phyloP scores from a whole-genome alignment of 345 rosid genomes.

The Arabidopsis arenosa region DNA sequence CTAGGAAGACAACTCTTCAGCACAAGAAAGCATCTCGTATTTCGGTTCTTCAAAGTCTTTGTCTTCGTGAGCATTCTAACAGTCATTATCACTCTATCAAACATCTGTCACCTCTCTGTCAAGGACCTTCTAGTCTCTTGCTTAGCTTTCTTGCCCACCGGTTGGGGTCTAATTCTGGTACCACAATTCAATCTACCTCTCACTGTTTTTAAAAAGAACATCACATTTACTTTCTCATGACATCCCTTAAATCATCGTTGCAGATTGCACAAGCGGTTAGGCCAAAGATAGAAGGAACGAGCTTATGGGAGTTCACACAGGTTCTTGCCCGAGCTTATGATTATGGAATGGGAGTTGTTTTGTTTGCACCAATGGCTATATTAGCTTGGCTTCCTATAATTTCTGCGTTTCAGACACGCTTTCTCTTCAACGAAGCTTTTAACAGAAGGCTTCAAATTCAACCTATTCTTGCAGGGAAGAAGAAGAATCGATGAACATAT shows the following conservation, averaged over 20 bases:
- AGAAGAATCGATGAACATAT: slow-evolving; percentile 49
- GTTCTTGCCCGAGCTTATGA: slow-evolving; percentile 88
- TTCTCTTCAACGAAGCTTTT: slow-evolving; percentile 92
- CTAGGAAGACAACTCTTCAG: slow-evolving; percentile 86
- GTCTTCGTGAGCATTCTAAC: slow-evolving; percentile 76
- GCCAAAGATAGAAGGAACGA: slow-evolving; percentile 70
- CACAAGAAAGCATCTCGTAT: slow-evolving; percentile 69
- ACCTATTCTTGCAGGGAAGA: slow-evolving; percentile 89
- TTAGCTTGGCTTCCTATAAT: slow-evolving; percentile 93
- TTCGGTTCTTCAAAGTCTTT: slow-evolving; percentile 80
- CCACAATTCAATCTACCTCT: background rate
- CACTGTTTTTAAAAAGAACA: background rate
- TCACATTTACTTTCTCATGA: slow-evolving; percentile 1
- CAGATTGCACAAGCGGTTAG: slow-evolving; percentile 94
- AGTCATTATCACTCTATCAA: slow-evolving; percentile 68
- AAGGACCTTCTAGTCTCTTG: slow-evolving; percentile 82
- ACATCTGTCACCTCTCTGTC: slow-evolving; percentile 67
- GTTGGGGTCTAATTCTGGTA: slow-evolving; percentile 97
- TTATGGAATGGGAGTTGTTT: slow-evolving; percentile 88
- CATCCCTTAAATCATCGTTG: background rate
- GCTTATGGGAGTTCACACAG: slow-evolving; percentile 75
- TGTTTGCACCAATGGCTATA: slow-evolving; percentile 82
- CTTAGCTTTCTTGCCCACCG: slow-evolving; percentile 91
- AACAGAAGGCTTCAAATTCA: slow-evolving; percentile 84
- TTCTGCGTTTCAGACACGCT: slow-evolving; percentile 84